Conservation (phyloP, 352 stramenopile species). For the Nothophytophthora sp. region DNA sequence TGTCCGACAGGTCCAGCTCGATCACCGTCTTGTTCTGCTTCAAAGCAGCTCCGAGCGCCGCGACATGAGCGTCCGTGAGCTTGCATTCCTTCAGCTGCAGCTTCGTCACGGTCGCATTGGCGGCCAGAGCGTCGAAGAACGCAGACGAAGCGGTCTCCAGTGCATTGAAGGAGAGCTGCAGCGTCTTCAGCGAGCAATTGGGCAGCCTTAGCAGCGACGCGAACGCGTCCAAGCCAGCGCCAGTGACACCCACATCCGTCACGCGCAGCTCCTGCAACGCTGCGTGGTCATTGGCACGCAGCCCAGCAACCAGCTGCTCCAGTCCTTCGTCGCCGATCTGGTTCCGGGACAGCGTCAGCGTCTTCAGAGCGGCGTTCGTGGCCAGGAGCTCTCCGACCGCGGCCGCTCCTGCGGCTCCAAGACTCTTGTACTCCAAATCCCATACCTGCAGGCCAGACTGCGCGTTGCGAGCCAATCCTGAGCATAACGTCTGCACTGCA, state of each 20-base stretch:
- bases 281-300: slow-evolving; percentile 36
- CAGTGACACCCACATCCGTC: slow-evolving; percentile 52
- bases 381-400: slow-evolving; percentile 58
- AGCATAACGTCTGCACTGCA: slow-evolving; percentile 44
- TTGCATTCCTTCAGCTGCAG: slow-evolving; percentile 70
- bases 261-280: slow-evolving; percentile 38
- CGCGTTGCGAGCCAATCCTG: slow-evolving; percentile 53
- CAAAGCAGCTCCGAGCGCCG: slow-evolving; percentile 43
- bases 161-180: slow-evolving; percentile 76
- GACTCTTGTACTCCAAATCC: slow-evolving; percentile 77
- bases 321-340: slow-evolving; percentile 48
- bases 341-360: slow-evolving; percentile 69
- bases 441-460: slow-evolving; percentile 53
- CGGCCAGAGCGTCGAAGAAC: slow-evolving; percentile 62
- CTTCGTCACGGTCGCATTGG: slow-evolving; percentile 65
- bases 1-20: slow-evolving; percentile 74
- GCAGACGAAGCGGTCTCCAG: slow-evolving; percentile 31
- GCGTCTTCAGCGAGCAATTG: slow-evolving; percentile 51
- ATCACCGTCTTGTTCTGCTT: slow-evolving; percentile 49
- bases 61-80: slow-evolving; percentile 43
- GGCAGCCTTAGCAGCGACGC: slow-evolving; percentile 37
- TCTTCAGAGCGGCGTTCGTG: slow-evolving; percentile 41
- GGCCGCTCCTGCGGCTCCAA: slow-evolving; percentile 40
- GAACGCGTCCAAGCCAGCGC: slow-evolving; percentile 45
- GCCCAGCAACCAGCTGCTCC: slow-evolving; percentile 31